A percentile compares a stretch with the other conserved stretches of the same genome.
These are phyloP conservation scores for Vitis labrusca DNA, from an alignment of 164 flowering plant species.

Conservation along the genomic window DNA sequence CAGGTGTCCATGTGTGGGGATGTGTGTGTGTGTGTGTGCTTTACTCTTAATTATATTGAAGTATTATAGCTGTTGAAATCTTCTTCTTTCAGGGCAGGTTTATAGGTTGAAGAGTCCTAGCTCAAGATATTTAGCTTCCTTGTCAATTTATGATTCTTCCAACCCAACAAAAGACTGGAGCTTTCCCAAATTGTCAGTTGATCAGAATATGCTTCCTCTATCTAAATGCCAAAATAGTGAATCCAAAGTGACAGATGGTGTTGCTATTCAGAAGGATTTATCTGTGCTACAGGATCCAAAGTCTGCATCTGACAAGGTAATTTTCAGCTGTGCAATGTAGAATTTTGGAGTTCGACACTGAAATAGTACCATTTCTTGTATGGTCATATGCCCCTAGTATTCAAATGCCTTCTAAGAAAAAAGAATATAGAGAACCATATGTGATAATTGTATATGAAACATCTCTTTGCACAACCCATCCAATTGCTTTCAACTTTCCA, in stretches of 20 bases:
- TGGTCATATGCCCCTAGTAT: too few relatives aligned
- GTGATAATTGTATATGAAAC: too few relatives aligned
- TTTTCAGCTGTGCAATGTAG: background rate
- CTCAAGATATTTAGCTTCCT: conserved; percentile 56
- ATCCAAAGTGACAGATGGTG: conserved; percentile 19
- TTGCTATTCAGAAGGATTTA: conserved; percentile 8
- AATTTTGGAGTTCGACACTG: background rate
- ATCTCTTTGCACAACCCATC: background rate
- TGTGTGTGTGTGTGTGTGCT: too few relatives aligned
- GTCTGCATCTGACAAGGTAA: conserved; percentile 45
- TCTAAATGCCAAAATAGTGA: conserved; percentile 23
- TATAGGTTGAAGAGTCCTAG: conserved; percentile 81
- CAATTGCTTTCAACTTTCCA: background rate
- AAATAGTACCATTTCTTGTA: background rate
- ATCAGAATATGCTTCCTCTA: background rate
- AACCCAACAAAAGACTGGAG: conserved; percentile 97
- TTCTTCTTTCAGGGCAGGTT: conserved; percentile 60
- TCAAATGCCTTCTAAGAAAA: background rate
- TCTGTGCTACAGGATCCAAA: conserved; percentile 16
- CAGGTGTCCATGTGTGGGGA: too few relatives aligned
- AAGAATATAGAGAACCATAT: background rate
- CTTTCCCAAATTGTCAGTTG: conserved; percentile 58
- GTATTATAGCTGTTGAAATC: background rate
- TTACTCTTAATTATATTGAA: background rate
- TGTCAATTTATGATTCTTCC: conserved; percentile 76